Percentiles rank a stretch among this genome's conserved stretches.
phyloP scores from a whole-genome alignment of 371 early-diverging fungal species.

The Fennellomyces sp. region DNA sequence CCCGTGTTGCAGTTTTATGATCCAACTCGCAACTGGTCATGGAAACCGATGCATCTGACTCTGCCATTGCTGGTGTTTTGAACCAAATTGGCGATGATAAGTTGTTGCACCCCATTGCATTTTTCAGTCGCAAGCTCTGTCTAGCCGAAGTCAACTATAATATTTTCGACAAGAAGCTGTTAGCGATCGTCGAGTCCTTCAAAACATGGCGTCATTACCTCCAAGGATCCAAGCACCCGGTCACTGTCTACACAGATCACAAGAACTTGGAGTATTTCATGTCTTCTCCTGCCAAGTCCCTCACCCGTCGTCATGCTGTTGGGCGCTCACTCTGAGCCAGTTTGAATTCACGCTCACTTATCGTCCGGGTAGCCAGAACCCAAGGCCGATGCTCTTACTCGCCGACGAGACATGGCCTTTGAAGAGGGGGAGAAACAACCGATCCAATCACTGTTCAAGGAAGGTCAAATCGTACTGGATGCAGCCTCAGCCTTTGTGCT shows the following conservation, averaged over 20 bases:
- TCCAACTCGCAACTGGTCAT: constrained; percentile 34
- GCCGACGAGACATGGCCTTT: constrained; percentile 19
- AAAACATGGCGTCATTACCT: constrained; percentile 50
- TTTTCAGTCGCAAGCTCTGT: constrained; percentile 29
- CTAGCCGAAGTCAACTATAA: constrained; percentile 43
- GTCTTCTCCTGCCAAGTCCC: constrained; percentile 14
- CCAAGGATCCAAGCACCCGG: constrained; percentile 17
- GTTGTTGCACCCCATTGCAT: constrained; percentile 41
- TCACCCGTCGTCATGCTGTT: constrained; percentile 43
- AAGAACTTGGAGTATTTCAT: constrained; percentile 45
- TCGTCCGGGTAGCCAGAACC: constrained; percentile 38
- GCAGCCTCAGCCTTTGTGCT: constrained; percentile 8
- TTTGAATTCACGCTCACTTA: constrained; percentile 38
- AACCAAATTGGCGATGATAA: constrained; percentile 30
- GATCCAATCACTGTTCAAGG: constrained; percentile 1
- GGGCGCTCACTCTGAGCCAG: constrained; percentile 31
- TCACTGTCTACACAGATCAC: constrained; percentile 53
- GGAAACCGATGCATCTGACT: constrained; percentile 55
- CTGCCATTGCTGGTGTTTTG: constrained; percentile 47
- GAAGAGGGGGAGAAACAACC: constrained; percentile 14
- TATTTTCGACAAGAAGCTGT: constrained; percentile 54
- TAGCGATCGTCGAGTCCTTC: constrained; percentile 45
- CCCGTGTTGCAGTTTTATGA: constrained; percentile 30
- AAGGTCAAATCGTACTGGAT: not conserved
- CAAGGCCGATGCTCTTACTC: constrained; percentile 53